Percentiles rank a stretch among this genome's conserved stretches.
Conservation (phyloP, 2,329 filamentous ascomycete genomes). For the Fusarium sterilihyphosum region DNA sequence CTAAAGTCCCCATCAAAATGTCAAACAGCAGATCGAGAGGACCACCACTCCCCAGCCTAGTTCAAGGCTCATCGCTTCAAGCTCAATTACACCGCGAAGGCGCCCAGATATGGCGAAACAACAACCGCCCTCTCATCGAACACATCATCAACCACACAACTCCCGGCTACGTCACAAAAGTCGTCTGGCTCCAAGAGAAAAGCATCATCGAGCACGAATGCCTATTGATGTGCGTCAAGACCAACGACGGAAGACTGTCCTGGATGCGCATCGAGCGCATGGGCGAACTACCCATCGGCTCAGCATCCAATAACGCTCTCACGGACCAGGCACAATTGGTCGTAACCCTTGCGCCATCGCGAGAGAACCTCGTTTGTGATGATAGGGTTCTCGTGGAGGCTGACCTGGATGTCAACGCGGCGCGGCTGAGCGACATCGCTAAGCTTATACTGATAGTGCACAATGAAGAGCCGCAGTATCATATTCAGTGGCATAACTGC, state of each 20-base stretch:
- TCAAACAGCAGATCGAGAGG: not conserved
- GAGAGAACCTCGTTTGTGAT: not conserved
- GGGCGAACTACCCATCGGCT: not conserved
- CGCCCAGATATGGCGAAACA: not conserved
- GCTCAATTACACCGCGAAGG: not conserved
- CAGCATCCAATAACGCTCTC: rapidly evolving
- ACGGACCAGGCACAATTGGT: not conserved
- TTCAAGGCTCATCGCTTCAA: not conserved
- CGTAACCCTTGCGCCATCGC: not conserved
- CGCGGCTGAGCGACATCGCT: not conserved
- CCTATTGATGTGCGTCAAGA: not conserved
- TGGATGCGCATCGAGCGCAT: not conserved
- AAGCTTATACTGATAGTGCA: not conserved
- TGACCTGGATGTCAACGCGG: not conserved
- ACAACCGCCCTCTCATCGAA: not conserved
- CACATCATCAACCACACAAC: not conserved
- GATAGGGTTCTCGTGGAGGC: not conserved
- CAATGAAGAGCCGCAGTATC: not conserved
- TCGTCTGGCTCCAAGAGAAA: not conserved
- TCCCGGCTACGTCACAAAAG: not conserved
- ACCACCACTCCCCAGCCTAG: not conserved
- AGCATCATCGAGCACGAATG: not conserved
- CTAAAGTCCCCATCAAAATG: not conserved
- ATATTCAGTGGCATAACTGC: not conserved
- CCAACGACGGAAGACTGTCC: not conserved